Evolutionary conservation across 345 rosid species (phyloP).

Genomic region (Lepidium didymum): DNA sequence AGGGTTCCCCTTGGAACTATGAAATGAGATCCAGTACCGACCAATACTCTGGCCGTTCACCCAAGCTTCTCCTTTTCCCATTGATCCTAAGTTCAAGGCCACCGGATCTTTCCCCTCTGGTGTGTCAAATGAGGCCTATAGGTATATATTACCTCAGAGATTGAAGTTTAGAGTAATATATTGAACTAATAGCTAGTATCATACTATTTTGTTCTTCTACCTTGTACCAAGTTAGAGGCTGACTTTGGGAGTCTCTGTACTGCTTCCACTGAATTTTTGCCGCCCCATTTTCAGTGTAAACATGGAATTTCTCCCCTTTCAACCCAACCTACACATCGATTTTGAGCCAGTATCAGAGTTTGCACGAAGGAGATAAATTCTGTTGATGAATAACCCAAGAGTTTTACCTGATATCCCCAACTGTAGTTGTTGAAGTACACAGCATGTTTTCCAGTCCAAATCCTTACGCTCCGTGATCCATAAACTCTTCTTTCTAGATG

Average conservation of each 20-base stretch:
- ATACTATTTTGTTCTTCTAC: conserved; percentile 28
- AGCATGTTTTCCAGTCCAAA: conserved; percentile 23
- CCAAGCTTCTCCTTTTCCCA: conserved; percentile 91
- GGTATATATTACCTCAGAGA: background rate
- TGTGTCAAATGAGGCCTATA: conserved; percentile 50
- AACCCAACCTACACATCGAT: conserved; percentile 49
- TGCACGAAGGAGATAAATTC: conserved; percentile 9
- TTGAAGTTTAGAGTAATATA: background rate
- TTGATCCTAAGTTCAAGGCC: conserved; percentile 50
- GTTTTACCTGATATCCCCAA: conserved; percentile 72
- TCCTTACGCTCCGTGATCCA: conserved; percentile 44
- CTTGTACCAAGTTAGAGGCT: conserved; percentile 76
- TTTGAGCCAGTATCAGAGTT: conserved; percentile 11
- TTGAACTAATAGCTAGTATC: background rate
- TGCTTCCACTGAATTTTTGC: conserved; percentile 42
- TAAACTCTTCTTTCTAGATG: conserved; percentile 46
- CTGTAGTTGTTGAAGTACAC: conserved; percentile 35
- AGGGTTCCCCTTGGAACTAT: conserved; percentile 42
- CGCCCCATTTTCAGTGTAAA: conserved; percentile 41
- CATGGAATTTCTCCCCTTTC: conserved; percentile 46
- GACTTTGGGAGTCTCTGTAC: conserved; percentile 33
- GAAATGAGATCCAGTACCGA: conserved; percentile 68
- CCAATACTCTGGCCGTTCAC: conserved; percentile 77
- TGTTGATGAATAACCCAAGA: background rate
- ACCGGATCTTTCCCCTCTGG: conserved; percentile 56